Base-by-base conservation (phyloP, 306 rosid genomes). In the Lablab purpureus region DNA sequence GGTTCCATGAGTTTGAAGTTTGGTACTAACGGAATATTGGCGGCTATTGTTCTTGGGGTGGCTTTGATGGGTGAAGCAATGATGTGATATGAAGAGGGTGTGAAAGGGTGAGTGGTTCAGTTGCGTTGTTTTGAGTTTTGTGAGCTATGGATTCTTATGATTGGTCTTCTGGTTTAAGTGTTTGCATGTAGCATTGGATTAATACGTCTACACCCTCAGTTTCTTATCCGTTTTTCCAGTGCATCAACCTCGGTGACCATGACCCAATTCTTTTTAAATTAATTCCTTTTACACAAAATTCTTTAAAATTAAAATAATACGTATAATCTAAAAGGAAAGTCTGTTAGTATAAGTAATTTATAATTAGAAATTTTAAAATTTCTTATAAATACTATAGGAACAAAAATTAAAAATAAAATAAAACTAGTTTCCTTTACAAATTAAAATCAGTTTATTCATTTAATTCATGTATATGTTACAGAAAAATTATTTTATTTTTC, bases 11-110 rank as follows among this genome's bases (percentile, higher is more conserved):
- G 77, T 5, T 70, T 47, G 2, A n/a, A 63, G 22, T 34, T 63
- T 4, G 45, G 49, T 11, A 3, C 13, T 1, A 8, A 45, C 36
- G 64, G 67, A 19, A 58, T 78, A 69, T 69, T 74, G 55, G 40
- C 63, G 15, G 5, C 51, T 37, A 7, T 81, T 47, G 47, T 81
- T 71, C 18, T 73, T 51, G 85, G 71, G 25, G 46, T 77, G 40
- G 78, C n/a, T 34, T 58, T 85, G 59, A 17, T 79, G 25, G 60
- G 52, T 41, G 74, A 65, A 40, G 45, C 45, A 2, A 63, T 71
- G 34, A 5, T 55, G 12, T 80, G 71, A 76, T 60, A 17, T 32
- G 69, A 17, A 37, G 45, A 27, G 14, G 17, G 45, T 43, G 25
- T 13, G 5, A 4, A 30, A 10, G 36, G 11, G n/a, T 56, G 45